phyloP scores from a whole-genome alignment of 352 stramenopile species.

The Lagenidium giganteum region DNA sequence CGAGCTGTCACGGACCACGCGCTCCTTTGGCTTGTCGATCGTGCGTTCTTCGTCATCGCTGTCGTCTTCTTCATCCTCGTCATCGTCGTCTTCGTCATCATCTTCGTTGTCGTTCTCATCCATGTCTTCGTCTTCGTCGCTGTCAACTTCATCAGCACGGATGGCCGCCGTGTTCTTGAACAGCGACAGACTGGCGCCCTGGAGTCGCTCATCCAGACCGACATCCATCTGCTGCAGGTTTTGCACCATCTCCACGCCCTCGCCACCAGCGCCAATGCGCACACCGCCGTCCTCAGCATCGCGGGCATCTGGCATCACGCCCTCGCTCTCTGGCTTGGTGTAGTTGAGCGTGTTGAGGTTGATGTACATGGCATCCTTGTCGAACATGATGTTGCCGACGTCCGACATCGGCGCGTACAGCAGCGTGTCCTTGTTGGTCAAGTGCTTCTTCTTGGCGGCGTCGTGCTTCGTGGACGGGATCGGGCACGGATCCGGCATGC shows the following conservation, averaged over 20 bases:
- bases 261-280: conserved; percentile 39
- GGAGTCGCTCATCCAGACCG: conserved; percentile 91
- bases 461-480: conserved; percentile 68
- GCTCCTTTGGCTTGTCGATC: conserved; percentile 40
- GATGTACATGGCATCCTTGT: conserved; percentile 99
- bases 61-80: conserved; percentile 32
- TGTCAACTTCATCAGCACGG: conserved; percentile 57
- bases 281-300: conserved; percentile 86
- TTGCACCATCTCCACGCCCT: conserved; percentile 90
- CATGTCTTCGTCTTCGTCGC: conserved; percentile 35
- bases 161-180: conserved; percentile 89
- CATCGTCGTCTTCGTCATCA: conserved; percentile 34
- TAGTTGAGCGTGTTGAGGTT: conserved; percentile 91
- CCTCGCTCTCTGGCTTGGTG: conserved; percentile 86
- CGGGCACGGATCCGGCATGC: conserved; percentile 96
- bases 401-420: conserved; percentile 80
- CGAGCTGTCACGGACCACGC: conserved; percentile 43
- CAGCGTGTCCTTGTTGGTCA: conserved; percentile 94
- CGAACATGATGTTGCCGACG: conserved; percentile 95
- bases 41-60: conserved; percentile 22
- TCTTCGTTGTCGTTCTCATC: conserved; percentile 40
- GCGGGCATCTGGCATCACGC: conserved; percentile 40
- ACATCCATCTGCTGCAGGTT: conserved; percentile 86
- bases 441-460: conserved; percentile 80
- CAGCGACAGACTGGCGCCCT: conserved; percentile 88